Percentiles rank a stretch among this genome's conserved stretches.
Evolutionary conservation across 1,284 basidiomycete genomes (phyloP).

Genomic region (Stygiomarasmius scandens): DNA sequence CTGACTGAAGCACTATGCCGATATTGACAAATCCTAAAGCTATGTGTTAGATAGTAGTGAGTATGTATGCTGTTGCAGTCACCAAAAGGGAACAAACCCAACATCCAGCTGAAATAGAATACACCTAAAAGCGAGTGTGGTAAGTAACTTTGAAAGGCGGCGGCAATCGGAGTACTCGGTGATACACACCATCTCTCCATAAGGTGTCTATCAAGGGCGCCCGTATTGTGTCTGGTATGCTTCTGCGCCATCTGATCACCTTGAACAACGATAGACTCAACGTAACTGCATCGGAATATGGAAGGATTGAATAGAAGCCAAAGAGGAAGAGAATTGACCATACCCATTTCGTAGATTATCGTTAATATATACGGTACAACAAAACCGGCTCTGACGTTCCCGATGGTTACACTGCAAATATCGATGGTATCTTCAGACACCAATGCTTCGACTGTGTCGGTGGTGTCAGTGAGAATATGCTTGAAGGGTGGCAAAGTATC

Average conservation of each 20-base stretch:
- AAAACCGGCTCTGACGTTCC: slow-evolving; percentile 6
- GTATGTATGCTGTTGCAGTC: not conserved
- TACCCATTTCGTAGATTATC: slow-evolving; percentile 16
- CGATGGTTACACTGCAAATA: slow-evolving; percentile 11
- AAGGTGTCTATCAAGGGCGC: slow-evolving; percentile 22
- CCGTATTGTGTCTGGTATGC: slow-evolving; percentile 17
- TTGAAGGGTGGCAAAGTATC: no score
- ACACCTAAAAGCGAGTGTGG: slow-evolving; percentile 16
- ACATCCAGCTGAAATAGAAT: slow-evolving; percentile 27
- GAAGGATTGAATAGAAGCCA: not conserved
- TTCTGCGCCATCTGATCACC: slow-evolving; percentile 20
- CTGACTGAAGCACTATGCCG: slow-evolving; percentile 18
- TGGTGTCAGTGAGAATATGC: not conserved
- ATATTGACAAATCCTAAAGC: slow-evolving; percentile 23
- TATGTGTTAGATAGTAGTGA: not conserved
- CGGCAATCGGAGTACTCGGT: not conserved
- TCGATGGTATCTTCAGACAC: slow-evolving; percentile 3
- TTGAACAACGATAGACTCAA: slow-evolving; percentile 19
- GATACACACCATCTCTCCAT: slow-evolving; percentile 24
- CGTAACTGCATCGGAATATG: slow-evolving; percentile 16
- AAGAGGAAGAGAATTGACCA: no score
- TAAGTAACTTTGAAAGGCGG: no score
- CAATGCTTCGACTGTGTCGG: slow-evolving; percentile 2
- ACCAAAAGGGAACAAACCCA: slow-evolving; percentile 13
- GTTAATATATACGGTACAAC: slow-evolving; percentile 15